Evolutionary conservation across 345 rosid genomes (phyloP).

Genomic region (Mallotus nudiflorus): DNA sequence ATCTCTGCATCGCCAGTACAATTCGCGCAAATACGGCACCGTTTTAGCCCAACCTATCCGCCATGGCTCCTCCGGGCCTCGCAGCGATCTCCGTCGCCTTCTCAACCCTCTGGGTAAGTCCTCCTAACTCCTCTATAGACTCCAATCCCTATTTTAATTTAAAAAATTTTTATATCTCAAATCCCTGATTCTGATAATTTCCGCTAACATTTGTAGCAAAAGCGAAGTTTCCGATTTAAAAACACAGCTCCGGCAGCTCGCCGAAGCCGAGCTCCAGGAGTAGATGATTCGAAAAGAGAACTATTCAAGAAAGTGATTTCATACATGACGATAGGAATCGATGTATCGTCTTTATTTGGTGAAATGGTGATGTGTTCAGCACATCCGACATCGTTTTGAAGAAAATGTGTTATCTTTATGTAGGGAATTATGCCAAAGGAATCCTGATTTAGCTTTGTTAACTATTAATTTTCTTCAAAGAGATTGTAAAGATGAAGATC

Average conservation of each 20-base stretch:
- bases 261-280: conserved; percentile 92
- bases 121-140: conserved; percentile 14
- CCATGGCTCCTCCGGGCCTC: conserved; percentile 88
- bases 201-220: conserved; percentile 51
- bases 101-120: conserved; percentile 95
- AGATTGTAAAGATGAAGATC: conserved; percentile 95
- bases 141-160: background rate
- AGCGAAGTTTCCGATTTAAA: conserved; percentile 94
- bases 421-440: conserved; percentile 94
- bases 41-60: conserved; percentile 18
- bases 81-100: conserved; percentile 82
- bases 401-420: conserved; percentile 98
- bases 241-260: conserved; percentile 91
- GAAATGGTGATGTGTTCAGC: conserved; percentile 99
- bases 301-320: conserved; percentile 95
- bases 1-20: conserved; percentile 26
- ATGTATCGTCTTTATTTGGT: conserved; percentile 87
- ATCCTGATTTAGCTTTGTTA: conserved; percentile 88
- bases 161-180: background rate
- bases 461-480: conserved; percentile 95
- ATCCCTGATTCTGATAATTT: background rate
- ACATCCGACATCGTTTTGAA: conserved; percentile 93
- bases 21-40: conserved; percentile 22
- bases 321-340: conserved; percentile 90
- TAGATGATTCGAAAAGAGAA: conserved; percentile 93